A percentile compares a stretch with the other conserved stretches of the same genome.
Evolutionary conservation across 768 basidiomycete genomes (phyloP).

Genomic region (Solioccasus polychromus): DNA sequence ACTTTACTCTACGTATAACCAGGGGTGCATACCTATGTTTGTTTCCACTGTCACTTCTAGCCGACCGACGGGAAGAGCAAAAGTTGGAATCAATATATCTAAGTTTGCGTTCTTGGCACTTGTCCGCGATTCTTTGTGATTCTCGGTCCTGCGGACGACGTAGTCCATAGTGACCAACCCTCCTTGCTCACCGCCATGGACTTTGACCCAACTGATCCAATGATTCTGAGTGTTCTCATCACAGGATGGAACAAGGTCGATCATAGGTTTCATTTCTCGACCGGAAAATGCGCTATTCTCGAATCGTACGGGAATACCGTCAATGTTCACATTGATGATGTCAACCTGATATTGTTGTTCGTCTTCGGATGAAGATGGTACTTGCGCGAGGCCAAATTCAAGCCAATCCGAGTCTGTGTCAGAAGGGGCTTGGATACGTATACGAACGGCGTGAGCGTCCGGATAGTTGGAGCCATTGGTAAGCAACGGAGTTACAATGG

Average conservation of each 20-base stretch:
- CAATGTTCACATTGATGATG: constrained; percentile 53
- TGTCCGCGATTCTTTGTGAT: constrained; percentile 27
- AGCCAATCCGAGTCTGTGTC: constrained; percentile 68
- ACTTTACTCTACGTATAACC: background rate
- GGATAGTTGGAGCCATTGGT: constrained; percentile 26
- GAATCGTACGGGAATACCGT: constrained; percentile 61
- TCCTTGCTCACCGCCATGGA: constrained; percentile 50
- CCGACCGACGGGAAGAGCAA: constrained; percentile 63
- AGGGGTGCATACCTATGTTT: constrained; percentile 44
- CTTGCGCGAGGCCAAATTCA: constrained; percentile 68
- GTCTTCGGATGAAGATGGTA: constrained; percentile 19
- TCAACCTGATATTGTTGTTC: constrained; percentile 44
- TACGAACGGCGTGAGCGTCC: constrained; percentile 56
- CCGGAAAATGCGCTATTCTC: constrained; percentile 48
- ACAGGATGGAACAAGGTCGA: constrained; percentile 41
- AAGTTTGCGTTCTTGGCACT: constrained; percentile 34
- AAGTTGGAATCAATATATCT: constrained; percentile 65
- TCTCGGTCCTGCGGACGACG: constrained; percentile 41
- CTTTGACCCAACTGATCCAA: constrained; percentile 65
- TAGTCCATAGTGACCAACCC: constrained; percentile 64
- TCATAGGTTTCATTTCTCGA: constrained; percentile 31
- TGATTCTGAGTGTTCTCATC: constrained; percentile 54
- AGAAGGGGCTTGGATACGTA: constrained; percentile 53
- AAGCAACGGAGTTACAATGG: constrained; percentile 51
- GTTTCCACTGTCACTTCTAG: constrained; percentile 60